These are phyloP conservation scores for Candida nonsorbophila DNA, from an alignment of 805 yeast genomes.

Conservation along the genomic window DNA sequence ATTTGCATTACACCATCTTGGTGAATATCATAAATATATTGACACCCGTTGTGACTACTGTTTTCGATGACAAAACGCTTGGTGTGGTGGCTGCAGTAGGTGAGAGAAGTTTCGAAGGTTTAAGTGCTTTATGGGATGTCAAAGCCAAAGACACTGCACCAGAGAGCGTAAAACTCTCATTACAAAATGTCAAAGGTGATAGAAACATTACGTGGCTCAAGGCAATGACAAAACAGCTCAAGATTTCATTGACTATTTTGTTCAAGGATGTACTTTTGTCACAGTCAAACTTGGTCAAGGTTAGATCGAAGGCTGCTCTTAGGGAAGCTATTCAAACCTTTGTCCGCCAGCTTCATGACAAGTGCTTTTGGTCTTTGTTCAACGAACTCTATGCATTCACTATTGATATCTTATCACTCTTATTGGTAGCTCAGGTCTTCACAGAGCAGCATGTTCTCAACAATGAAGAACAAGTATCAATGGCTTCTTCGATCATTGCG, in stretches of 20 bases:
- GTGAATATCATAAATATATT: slow-evolving; percentile 17
- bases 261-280: slow-evolving; percentile 24
- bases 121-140: slow-evolving; percentile 10
- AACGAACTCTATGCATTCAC: slow-evolving; percentile 22
- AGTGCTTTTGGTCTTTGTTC: slow-evolving; percentile 27
- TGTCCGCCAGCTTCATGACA: slow-evolving; percentile 12
- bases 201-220: slow-evolving; percentile 28
- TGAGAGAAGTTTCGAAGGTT: slow-evolving; percentile 4
- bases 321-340: slow-evolving; percentile 17
- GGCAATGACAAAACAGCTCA: slow-evolving; percentile 34
- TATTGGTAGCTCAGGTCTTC: slow-evolving; percentile 10
- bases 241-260: slow-evolving; percentile 24
- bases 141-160: slow-evolving; percentile 1
- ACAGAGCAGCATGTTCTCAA: no score
- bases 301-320: slow-evolving; percentile 19
- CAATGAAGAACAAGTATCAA: no score
- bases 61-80: slow-evolving; percentile 22
- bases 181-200: not conserved
- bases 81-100: not conserved
- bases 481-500: no score
- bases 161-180: not conserved
- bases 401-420: slow-evolving; percentile 23
- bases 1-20: slow-evolving; percentile 17
- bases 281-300: slow-evolving; percentile 11
- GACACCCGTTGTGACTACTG: slow-evolving; percentile 15